A percentile compares a stretch with the other conserved stretches of the same genome.
phyloP scores from a whole-genome alignment of 768 basidiomycete species.

The Nevesoporus exiguus region DNA sequence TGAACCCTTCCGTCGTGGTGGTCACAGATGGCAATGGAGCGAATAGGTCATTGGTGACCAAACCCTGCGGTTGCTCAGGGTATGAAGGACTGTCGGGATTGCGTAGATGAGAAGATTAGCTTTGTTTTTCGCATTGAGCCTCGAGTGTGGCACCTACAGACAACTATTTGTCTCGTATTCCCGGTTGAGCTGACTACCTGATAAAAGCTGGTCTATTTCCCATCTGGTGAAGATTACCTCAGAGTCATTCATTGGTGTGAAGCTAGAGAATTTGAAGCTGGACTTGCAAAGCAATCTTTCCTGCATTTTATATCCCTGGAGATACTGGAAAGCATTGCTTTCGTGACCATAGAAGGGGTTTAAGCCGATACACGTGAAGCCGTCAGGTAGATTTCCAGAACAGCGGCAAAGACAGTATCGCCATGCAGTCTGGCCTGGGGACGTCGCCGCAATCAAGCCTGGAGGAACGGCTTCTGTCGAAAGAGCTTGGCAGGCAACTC shows the following conservation, averaged over 20 bases:
- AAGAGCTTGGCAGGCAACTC: no score
- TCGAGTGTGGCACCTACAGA: constrained; percentile 2
- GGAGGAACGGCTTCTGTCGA: no score
- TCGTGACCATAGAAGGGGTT: no score
- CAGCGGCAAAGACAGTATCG: no score
- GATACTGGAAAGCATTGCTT: background rate
- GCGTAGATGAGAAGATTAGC: background rate
- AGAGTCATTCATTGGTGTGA: background rate
- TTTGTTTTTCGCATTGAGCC: background rate
- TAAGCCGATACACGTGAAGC: no score
- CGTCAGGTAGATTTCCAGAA: no score
- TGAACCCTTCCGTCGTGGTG: background rate
- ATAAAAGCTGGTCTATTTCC: background rate
- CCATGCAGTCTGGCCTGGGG: no score
- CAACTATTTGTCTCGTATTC: background rate
- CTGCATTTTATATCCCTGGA: background rate
- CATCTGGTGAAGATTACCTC: background rate
- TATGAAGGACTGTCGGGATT: background rate
- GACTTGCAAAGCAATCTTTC: no score
- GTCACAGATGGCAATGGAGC: background rate
- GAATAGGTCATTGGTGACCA: no score
- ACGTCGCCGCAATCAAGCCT: no score
- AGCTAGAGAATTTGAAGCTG: no score
- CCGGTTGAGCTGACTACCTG: background rate
- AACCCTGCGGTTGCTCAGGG: background rate